Conservation (phyloP, 2,329 filamentous ascomycete species). For the Penicillium sp. region DNA sequence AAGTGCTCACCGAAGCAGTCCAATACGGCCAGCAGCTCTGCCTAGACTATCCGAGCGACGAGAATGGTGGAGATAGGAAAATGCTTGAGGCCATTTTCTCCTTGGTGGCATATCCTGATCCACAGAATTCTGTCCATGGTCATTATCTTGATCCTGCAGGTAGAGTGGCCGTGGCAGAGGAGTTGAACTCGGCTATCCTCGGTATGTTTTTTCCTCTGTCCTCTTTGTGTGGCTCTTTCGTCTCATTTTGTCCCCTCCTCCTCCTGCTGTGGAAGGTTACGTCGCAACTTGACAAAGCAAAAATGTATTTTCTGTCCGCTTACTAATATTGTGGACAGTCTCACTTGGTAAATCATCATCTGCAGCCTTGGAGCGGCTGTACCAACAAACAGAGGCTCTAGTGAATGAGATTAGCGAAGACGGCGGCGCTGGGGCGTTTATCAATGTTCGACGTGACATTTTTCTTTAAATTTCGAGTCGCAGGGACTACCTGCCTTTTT, state of each 20-base stretch:
- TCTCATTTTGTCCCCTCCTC: neutral
- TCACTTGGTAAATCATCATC: slow-evolving; percentile 84
- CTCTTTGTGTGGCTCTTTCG: neutral
- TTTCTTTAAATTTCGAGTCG: slow-evolving; percentile 23
- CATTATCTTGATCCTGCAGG: slow-evolving; percentile 72
- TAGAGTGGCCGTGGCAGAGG: slow-evolving; percentile 75
- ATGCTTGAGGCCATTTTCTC: slow-evolving; percentile 80
- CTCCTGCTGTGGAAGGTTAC: neutral
- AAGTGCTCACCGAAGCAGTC: slow-evolving; percentile 64
- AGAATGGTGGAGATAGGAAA: slow-evolving; percentile 62
- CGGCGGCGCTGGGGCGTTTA: slow-evolving; percentile 74
- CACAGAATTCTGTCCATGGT: slow-evolving; percentile 67
- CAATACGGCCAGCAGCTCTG: slow-evolving; percentile 73
- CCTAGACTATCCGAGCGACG: slow-evolving; percentile 68
- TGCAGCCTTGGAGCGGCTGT: slow-evolving; percentile 76
- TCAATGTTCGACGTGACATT: slow-evolving; percentile 59
- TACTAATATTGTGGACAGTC: slow-evolving; percentile 46
- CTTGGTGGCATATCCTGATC: slow-evolving; percentile 78
- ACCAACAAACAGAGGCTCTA: slow-evolving; percentile 78
- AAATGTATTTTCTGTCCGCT: neutral
- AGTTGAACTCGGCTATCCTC: slow-evolving; percentile 87
- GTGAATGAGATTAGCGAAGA: slow-evolving; percentile 75
- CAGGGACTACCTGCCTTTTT: no score
- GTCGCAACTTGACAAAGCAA: neutral
- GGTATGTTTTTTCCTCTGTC: slow-evolving; percentile 49